Percentiles rank a stretch among this genome's conserved stretches.
phyloP scores from a whole-genome alignment of 129 eudicot species.

The Tanacetum coccineum region DNA sequence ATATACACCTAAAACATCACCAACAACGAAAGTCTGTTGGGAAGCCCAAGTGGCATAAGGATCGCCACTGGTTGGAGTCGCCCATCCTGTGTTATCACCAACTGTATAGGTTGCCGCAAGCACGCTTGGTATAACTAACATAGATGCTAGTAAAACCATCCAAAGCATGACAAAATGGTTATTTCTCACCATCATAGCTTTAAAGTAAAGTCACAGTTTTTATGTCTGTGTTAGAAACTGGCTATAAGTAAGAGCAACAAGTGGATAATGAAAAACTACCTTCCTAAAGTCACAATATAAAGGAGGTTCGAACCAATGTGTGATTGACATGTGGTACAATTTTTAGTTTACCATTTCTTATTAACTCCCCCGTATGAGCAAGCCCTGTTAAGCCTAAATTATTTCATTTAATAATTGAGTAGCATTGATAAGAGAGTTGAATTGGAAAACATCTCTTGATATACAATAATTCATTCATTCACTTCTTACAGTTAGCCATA shows the following conservation, averaged over 20 bases:
- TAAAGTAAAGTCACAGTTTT: neutral
- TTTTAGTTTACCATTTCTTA: too few relatives aligned
- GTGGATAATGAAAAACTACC: neutral
- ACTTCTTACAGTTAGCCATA: too few relatives aligned
- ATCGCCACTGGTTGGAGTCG: constrained; percentile 15
- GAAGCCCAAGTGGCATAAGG: constrained; percentile 38
- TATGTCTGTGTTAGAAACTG: neutral
- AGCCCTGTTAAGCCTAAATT: too few relatives aligned
- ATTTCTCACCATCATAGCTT: constrained; percentile 15
- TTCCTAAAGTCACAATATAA: constrained; percentile 20
- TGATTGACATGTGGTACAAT: constrained; percentile 8
- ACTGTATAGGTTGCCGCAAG: constrained; percentile 23
- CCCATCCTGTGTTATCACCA: constrained; percentile 39
- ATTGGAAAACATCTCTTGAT: too few relatives aligned
- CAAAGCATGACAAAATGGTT: constrained; percentile 2
- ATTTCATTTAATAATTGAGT: too few relatives aligned
- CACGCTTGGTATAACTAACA: neutral
- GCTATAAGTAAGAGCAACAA: neutral
- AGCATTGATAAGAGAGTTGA: too few relatives aligned
- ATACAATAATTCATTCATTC: too few relatives aligned
- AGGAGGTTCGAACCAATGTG: constrained; percentile 16
- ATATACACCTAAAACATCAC: constrained; percentile 35
- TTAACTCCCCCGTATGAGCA: too few relatives aligned
- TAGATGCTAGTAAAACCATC: constrained; percentile 1
- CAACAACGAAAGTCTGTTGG: constrained; percentile 25